Conservation (phyloP, 805 yeast species). For the Candida schatavii region DNA sequence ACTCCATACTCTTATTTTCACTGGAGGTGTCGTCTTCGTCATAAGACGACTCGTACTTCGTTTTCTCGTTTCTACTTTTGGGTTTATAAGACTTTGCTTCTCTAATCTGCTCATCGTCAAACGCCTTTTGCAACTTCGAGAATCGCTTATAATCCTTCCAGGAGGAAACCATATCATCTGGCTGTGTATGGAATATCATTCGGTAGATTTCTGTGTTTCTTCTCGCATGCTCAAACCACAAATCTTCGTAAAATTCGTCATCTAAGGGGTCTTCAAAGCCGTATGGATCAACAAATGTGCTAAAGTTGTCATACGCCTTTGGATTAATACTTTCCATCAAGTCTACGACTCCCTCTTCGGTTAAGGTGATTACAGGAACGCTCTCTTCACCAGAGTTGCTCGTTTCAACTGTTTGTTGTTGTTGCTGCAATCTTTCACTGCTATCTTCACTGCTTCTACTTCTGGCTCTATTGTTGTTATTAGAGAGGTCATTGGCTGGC, state of each 20-base stretch:
- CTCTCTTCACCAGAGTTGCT: constrained; percentile 13
- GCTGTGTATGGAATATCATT: constrained; percentile 88
- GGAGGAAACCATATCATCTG: constrained; percentile 83
- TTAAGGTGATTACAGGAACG: constrained; percentile 43
- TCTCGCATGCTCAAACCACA: constrained; percentile 80
- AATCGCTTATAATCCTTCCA: constrained; percentile 88
- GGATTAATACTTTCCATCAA: constrained; percentile 39
- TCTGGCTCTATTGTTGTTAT: neutral
- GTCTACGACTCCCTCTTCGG: constrained; percentile 41
- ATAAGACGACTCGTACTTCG: constrained; percentile 12
- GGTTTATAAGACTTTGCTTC: constrained; percentile 29
- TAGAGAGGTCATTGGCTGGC: too few species aligned
- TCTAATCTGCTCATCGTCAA: constrained; percentile 37
- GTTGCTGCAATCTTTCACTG: neutral
- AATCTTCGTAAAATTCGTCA: constrained; percentile 77
- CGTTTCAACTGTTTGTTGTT: too few species aligned
- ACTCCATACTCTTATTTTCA: neutral
- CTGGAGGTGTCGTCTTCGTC: constrained; percentile 7
- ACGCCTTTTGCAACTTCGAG: constrained; percentile 58
- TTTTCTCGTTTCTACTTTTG: constrained; percentile 10
- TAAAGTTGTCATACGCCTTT: constrained; percentile 30
- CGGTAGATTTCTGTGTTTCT: constrained; percentile 81
- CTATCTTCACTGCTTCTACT: neutral
- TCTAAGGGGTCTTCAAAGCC: constrained; percentile 83
- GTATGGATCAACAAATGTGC: constrained; percentile 77